phyloP scores from a whole-genome alignment of 1,139 yeast species.

The Wickerhamomyces sp. region DNA sequence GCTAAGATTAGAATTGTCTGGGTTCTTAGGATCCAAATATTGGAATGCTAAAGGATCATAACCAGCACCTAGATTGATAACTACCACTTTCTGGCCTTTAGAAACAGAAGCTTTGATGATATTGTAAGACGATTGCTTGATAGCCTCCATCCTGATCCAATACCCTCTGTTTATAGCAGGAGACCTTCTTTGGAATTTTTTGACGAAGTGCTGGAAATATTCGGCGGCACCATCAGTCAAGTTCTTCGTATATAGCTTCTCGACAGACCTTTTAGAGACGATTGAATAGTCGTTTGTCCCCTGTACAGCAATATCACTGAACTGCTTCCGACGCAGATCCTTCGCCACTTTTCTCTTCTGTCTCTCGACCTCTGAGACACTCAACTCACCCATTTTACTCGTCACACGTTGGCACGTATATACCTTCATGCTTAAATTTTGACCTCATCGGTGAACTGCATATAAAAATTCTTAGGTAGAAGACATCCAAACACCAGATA shows the following conservation, averaged over 20 bases:
- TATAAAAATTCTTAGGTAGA: too few species aligned
- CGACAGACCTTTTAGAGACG: conserved; percentile 79
- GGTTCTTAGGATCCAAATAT: conserved; percentile 36
- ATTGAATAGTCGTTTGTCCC: conserved; percentile 84
- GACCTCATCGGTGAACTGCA: neutral
- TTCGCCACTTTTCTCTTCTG: conserved; percentile 41
- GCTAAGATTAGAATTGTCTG: conserved; percentile 18
- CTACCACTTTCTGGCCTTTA: conserved; percentile 26
- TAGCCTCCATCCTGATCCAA: conserved; percentile 77
- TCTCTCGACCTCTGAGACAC: conserved; percentile 10
- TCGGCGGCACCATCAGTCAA: conserved; percentile 18
- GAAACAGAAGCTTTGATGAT: conserved; percentile 33
- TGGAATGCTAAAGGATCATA: conserved; percentile 78
- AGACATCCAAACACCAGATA: neutral
- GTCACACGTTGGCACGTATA: neutral
- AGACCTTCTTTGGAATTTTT: conserved; percentile 63
- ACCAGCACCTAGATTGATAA: conserved; percentile 79
- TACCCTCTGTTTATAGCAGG: conserved; percentile 83
- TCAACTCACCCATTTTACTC: conserved; percentile 3
- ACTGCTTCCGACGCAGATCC: conserved; percentile 42
- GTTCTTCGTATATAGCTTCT: conserved; percentile 49
- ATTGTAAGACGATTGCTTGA: conserved; percentile 46
- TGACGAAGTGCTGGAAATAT: conserved; percentile 66
- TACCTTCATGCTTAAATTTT: neutral
- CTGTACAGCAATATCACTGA: conserved; percentile 64